Conservation (phyloP, 495 filamentous ascomycete species). For the Amniculicola lignicola region DNA sequence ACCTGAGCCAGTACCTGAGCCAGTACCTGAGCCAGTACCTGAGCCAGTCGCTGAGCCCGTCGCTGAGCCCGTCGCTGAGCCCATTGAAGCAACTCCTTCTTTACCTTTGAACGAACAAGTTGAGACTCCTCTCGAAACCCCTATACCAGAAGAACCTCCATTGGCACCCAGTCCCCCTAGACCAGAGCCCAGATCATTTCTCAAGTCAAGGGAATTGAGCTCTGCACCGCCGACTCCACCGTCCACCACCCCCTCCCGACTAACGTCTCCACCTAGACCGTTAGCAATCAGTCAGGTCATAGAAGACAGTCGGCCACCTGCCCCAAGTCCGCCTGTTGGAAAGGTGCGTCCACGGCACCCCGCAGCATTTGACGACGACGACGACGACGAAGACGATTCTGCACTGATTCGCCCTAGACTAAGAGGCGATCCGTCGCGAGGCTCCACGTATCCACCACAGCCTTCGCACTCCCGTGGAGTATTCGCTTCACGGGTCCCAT, state of each 20-base stretch:
- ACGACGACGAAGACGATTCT: constrained; percentile 24
- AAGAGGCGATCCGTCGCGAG: constrained; percentile 18
- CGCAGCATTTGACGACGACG: constrained; percentile 12
- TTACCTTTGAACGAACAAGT: too few species aligned
- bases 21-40: constrained; percentile 1
- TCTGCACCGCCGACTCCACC: background rate
- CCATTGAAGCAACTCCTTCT: too few species aligned
- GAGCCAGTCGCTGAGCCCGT: too few species aligned
- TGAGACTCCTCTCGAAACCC: too few species aligned
- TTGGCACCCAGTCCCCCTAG: too few species aligned
- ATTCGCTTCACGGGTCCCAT: constrained; percentile 25
- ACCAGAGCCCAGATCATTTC: too few species aligned
- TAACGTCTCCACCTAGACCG: constrained; percentile 1
- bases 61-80: too few species aligned
- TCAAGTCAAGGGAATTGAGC: too few species aligned
- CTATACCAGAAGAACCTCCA: too few species aligned
- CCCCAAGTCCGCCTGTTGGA: constrained; percentile 24
- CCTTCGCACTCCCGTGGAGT: constrained; percentile 8
- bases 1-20: background rate
- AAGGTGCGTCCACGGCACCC: constrained; percentile 13
- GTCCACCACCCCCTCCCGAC: background rate
- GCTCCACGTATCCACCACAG: constrained; percentile 19
- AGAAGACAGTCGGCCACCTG: constrained; percentile 22
- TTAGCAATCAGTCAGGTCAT: constrained; percentile 9
- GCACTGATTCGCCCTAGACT: constrained; percentile 16